Evolutionary conservation across 495 filamentous ascomycete species (phyloP).

Genomic region (Penicillium coprophilum): DNA sequence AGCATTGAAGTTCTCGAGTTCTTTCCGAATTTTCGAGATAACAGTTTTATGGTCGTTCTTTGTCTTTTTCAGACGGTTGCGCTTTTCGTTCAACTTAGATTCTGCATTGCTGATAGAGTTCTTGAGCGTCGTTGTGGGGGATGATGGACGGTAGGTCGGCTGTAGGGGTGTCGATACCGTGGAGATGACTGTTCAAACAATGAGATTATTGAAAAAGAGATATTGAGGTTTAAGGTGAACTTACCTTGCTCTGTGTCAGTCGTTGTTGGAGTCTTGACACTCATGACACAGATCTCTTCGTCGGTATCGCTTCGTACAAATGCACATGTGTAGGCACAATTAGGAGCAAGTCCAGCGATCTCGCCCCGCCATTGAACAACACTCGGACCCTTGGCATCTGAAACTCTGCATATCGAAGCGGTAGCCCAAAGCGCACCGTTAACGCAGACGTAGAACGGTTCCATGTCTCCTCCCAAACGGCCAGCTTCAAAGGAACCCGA

Average conservation of each 20-base stretch:
- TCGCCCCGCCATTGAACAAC: constrained; percentile 69
- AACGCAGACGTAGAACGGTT: constrained; percentile 85
- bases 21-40: constrained; percentile 68
- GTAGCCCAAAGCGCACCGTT: constrained; percentile 90
- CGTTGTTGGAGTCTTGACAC: constrained; percentile 74
- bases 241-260: constrained; percentile 65
- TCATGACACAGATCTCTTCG: constrained; percentile 71
- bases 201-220: constrained; percentile 7
- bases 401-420: constrained; percentile 61
- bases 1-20: constrained; percentile 75
- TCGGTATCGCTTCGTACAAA: constrained; percentile 75
- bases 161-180: constrained; percentile 47
- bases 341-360: constrained; percentile 83
- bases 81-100: constrained; percentile 72
- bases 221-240: neutral
- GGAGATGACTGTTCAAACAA: constrained; percentile 35
- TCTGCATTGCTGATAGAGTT: constrained; percentile 83
- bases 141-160: constrained; percentile 71
- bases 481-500: constrained; percentile 36
- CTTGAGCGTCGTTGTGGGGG: constrained; percentile 84
- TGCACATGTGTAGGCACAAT: constrained; percentile 81
- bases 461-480: constrained; percentile 48
- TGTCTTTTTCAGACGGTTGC: constrained; percentile 67
- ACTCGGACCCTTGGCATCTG: constrained; percentile 52
- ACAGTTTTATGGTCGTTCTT: constrained; percentile 78